A percentile compares a stretch with the other conserved stretches of the same genome.
Conservation (phyloP, 2,329 filamentous ascomycete genomes). For the Botrytis tulipae region DNA sequence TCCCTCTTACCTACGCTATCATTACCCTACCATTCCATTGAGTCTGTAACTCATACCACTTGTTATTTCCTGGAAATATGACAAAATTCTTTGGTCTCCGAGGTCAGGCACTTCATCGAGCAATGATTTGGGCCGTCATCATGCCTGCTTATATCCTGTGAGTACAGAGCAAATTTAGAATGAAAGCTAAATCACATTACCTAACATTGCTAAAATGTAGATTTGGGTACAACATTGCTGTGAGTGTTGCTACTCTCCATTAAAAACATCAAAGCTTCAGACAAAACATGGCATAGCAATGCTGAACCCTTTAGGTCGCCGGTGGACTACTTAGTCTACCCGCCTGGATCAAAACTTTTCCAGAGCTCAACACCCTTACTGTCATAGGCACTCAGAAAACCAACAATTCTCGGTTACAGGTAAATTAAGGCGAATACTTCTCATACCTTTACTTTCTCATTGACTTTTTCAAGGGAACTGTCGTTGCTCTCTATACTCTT, state of each 20-base stretch:
- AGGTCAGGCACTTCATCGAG: conserved; percentile 59
- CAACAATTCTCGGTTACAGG: conserved; percentile 13
- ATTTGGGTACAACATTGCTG: conserved; percentile 48
- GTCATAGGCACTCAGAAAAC: conserved; percentile 3
- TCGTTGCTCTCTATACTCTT: conserved; percentile 39
- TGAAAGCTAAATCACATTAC: not conserved
- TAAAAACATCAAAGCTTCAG: not conserved
- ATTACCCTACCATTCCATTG: not conserved
- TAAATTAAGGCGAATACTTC: not conserved
- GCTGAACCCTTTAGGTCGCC: conserved; percentile 41
- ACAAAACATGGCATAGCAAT: not conserved
- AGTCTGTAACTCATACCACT: not conserved
- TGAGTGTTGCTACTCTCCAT: not conserved
- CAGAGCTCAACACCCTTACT: conserved; percentile 20
- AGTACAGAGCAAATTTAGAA: conserved; percentile 38
- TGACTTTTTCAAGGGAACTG: conserved; percentile 16
- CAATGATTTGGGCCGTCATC: conserved; percentile 55
- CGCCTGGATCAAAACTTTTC: conserved; percentile 19
- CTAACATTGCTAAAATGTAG: conserved; percentile 27
- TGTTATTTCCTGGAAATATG: conserved; percentile 1
- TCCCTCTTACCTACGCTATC: not conserved
- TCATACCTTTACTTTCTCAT: not conserved
- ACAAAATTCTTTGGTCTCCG: conserved; percentile 60
- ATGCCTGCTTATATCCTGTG: conserved; percentile 68
- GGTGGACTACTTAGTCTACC: conserved; percentile 46